phyloP scores from a whole-genome alignment of 805 yeast genomes.

The Starmerella sp. region DNA sequence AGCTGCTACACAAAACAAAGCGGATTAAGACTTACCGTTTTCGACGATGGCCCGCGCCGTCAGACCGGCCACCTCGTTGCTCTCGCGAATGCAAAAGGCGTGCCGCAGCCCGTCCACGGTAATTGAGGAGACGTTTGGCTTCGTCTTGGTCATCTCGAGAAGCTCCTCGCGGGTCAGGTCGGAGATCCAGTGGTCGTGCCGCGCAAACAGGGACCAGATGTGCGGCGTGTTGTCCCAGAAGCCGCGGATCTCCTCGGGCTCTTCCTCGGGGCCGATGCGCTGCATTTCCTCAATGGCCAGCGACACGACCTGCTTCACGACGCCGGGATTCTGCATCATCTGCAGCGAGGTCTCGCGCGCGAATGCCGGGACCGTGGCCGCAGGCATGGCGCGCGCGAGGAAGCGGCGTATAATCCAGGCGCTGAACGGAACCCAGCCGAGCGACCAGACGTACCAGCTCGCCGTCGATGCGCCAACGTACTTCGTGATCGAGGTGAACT shows the following conservation, averaged over 20 bases:
- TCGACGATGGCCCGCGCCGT: slow-evolving; percentile 10
- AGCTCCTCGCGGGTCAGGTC: slow-evolving; percentile 39
- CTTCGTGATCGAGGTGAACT: slow-evolving; percentile 26
- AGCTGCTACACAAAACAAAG: neutral
- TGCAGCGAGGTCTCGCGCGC: slow-evolving; percentile 17
- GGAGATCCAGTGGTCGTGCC: slow-evolving; percentile 57
- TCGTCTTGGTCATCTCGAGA: slow-evolving; percentile 30
- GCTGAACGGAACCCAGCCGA: slow-evolving; percentile 10
- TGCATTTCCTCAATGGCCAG: slow-evolving; percentile 53
- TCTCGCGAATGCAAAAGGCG: slow-evolving; percentile 50
- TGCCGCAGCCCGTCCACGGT: slow-evolving; percentile 39
- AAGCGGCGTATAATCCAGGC: neutral
- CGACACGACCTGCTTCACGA: slow-evolving; percentile 44
- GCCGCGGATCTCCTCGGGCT: slow-evolving; percentile 27
- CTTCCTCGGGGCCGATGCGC: slow-evolving; percentile 36
- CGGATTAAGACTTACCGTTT: neutral
- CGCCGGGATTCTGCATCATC: slow-evolving; percentile 34
- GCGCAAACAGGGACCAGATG: slow-evolving; percentile 50
- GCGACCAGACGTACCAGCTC: slow-evolving; percentile 1
- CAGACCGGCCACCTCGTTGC: slow-evolving; percentile 35
- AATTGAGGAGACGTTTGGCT: slow-evolving; percentile 27
- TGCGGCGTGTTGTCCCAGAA: slow-evolving; percentile 36
- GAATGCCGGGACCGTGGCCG: slow-evolving; percentile 11
- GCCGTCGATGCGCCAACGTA: slow-evolving; percentile 13
- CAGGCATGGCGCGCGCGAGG: slow-evolving; percentile 1